Evolutionary conservation across 805 yeast species (phyloP).

Genomic region (Maudiozyma barnettii): DNA sequence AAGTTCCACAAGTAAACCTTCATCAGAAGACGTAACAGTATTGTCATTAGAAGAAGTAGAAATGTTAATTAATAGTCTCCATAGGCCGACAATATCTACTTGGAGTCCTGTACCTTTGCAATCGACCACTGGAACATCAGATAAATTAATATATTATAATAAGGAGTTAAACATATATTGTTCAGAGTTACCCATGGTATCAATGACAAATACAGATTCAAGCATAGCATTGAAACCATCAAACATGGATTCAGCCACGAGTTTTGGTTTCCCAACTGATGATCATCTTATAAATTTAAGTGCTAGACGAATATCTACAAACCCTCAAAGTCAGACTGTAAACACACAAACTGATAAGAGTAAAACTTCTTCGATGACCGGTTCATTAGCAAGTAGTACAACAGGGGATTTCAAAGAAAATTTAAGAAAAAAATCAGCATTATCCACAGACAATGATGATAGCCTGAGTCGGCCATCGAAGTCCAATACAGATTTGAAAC

Average conservation of each 20-base stretch:
- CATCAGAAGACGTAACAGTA: constrained; percentile 15
- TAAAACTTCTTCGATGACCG: not conserved
- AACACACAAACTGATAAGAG: not conserved
- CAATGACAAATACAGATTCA: constrained; percentile 23
- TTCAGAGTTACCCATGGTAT: constrained; percentile 45
- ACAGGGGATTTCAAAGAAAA: not conserved
- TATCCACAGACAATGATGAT: not conserved
- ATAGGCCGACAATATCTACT: constrained; percentile 31
- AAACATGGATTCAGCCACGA: not conserved
- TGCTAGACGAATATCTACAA: constrained; percentile 21
- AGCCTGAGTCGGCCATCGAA: not conserved
- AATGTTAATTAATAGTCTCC: constrained; percentile 29
- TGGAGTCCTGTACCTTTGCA: constrained; percentile 55
- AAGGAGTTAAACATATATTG: constrained; percentile 52
- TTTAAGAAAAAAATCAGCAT: not conserved
- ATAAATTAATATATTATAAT: constrained; percentile 49
- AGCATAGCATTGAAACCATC: not conserved
- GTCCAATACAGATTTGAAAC: constrained; percentile 2
- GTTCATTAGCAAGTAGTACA: not conserved
- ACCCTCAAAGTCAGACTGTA: not conserved
- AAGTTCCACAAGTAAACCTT: not conserved
- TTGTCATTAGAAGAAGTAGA: constrained; percentile 32
- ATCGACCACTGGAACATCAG: constrained; percentile 33
- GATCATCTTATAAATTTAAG: constrained; percentile 24
- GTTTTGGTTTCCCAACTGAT: constrained; percentile 20